Percentiles rank a stretch among this genome's conserved stretches.
Conservation (phyloP, 108 stramenopile genomes). For the Cyclotella baltica region DNA sequence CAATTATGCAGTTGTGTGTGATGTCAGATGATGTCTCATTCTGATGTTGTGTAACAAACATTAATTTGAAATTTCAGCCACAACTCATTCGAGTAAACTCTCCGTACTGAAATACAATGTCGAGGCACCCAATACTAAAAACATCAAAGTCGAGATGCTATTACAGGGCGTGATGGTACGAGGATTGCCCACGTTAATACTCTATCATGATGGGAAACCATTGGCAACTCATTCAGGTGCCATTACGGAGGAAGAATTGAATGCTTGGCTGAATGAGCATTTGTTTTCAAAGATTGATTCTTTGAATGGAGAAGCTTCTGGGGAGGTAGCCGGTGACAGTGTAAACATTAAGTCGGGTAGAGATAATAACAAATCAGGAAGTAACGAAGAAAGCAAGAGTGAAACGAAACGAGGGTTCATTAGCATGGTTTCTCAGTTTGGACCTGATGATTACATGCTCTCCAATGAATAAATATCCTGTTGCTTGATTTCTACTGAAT, state of each 20-base stretch:
- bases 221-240: constrained; percentile 59
- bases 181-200: constrained; percentile 64
- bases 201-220: constrained; percentile 50
- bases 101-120: constrained; percentile 68
- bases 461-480: constrained; percentile 17
- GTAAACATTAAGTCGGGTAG: background rate
- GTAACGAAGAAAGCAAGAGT: background rate
- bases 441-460: constrained; percentile 40
- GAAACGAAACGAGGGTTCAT: constrained; percentile 37
- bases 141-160: constrained; percentile 70
- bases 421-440: constrained; percentile 40
- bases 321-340: background rate
- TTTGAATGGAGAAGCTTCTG: background rate
- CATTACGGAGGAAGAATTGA: constrained; percentile 49
- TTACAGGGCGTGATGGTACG: constrained; percentile 63
- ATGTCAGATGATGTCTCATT: background rate
- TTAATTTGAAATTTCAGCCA: constrained; percentile 24
- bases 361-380: background rate
- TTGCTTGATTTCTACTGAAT: no score
- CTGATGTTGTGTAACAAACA: background rate
- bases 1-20: background rate
- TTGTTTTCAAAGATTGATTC: constrained; percentile 32
- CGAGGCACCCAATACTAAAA: constrained; percentile 50
- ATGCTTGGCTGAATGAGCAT: constrained; percentile 57
- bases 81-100: constrained; percentile 47